Evolutionary conservation across 805 yeast genomes (phyloP).

Genomic region (Wickerhamiella brachini): DNA sequence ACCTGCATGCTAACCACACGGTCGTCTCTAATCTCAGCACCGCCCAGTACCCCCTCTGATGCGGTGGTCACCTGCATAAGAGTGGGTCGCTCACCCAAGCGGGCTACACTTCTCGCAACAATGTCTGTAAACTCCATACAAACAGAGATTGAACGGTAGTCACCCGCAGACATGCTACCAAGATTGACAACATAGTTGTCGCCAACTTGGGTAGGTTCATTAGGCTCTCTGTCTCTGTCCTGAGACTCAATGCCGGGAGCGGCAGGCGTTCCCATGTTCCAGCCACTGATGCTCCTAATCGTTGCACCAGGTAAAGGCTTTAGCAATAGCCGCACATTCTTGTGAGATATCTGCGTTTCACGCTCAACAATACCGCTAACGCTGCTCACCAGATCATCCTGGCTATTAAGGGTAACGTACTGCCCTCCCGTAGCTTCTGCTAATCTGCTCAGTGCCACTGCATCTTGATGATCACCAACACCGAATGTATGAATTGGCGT

Average conservation of each 20-base stretch:
- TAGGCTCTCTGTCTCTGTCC: background rate
- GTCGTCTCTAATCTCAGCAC: background rate
- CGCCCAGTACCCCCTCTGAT: background rate
- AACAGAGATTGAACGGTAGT: background rate
- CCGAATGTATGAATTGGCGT: conserved; percentile 4
- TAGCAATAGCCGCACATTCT: background rate
- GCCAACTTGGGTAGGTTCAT: background rate
- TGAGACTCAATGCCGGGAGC: background rate
- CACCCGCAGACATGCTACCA: background rate
- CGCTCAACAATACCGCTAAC: background rate
- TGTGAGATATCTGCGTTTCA: background rate
- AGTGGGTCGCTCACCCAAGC: background rate
- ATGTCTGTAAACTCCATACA: background rate
- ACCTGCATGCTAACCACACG: background rate
- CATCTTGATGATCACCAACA: background rate
- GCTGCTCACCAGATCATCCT: background rate
- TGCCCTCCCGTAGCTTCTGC: conserved; percentile 4
- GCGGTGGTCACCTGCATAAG: background rate
- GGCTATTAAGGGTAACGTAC: background rate
- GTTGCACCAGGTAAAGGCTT: background rate
- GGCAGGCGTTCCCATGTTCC: background rate
- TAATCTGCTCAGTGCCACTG: conserved; percentile 1
- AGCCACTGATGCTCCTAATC: background rate
- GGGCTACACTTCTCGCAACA: background rate
- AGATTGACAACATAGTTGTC: background rate